phyloP scores from a whole-genome alignment of 495 filamentous ascomycete genomes.

The Penicillium simplicissimum region DNA sequence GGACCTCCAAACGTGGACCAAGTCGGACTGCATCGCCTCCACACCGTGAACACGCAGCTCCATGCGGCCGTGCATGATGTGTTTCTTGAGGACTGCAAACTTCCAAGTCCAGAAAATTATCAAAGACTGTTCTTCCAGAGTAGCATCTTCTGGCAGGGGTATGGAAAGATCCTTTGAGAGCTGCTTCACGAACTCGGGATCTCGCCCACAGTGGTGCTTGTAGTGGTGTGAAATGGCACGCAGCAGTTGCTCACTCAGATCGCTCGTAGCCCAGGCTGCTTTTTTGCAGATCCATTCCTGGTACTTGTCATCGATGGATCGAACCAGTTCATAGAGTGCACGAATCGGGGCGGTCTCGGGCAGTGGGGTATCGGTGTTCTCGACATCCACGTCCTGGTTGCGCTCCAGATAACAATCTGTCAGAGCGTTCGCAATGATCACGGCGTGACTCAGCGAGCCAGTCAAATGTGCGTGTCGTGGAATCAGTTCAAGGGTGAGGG shows the following conservation, averaged over 20 bases:
- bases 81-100: conserved; percentile 65
- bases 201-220: conserved; percentile 23
- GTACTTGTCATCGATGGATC: conserved; percentile 35
- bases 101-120: conserved; percentile 67
- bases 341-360: conserved; percentile 22
- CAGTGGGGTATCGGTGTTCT: conserved; percentile 16
- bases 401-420: conserved; percentile 16
- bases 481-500: conserved; percentile 27
- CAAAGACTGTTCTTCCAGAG: conserved; percentile 27
- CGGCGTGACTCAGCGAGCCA: background rate
- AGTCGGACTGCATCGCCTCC: conserved; percentile 67
- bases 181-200: conserved; percentile 26
- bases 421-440: conserved; percentile 24
- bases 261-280: conserved; percentile 38
- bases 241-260: conserved; percentile 36
- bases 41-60: conserved; percentile 78
- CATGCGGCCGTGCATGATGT: conserved; percentile 83
- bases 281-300: conserved; percentile 43
- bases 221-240: conserved; percentile 31
- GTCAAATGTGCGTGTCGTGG: conserved; percentile 28
- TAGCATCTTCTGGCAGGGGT: conserved; percentile 40
- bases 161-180: conserved; percentile 41
- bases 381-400: conserved; percentile 11
- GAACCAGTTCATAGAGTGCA: conserved; percentile 30
- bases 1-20: conserved; percentile 61